phyloP scores from a whole-genome alignment of 352 stramenopile species.

The Phytopythium chamaehyphon region DNA sequence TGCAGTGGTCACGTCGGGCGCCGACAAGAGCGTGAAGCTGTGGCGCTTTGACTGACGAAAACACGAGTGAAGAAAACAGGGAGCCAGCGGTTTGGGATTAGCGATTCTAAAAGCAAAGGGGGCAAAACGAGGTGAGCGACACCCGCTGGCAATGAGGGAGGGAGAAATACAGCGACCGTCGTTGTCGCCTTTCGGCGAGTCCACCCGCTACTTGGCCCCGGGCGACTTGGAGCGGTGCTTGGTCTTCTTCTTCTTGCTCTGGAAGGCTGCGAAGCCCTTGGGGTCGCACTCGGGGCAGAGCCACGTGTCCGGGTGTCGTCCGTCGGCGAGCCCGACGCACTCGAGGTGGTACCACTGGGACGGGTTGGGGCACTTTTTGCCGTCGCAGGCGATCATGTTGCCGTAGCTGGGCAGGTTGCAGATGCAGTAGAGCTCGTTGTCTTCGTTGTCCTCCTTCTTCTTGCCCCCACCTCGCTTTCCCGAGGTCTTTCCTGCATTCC shows the following conservation, averaged over 20 bases:
- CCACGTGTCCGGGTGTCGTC: slow-evolving; percentile 81
- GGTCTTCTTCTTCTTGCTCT: slow-evolving; percentile 86
- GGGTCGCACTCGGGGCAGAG: slow-evolving; percentile 84
- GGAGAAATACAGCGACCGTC: neutral
- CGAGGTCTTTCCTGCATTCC: neutral
- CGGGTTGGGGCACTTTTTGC: slow-evolving; percentile 84
- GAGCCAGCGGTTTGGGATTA: slow-evolving; percentile 5
- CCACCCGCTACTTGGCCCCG: slow-evolving; percentile 41
- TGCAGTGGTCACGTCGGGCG: slow-evolving; percentile 52
- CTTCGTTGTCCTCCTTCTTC: slow-evolving; percentile 72
- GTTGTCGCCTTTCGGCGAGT: neutral
- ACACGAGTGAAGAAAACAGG: neutral
- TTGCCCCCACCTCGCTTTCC: slow-evolving; percentile 24
- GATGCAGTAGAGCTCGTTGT: slow-evolving; percentile 88
- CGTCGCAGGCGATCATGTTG: slow-evolving; percentile 88
- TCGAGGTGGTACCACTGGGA: slow-evolving; percentile 88
- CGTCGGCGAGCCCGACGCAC: slow-evolving; percentile 79
- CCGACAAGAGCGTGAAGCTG: slow-evolving; percentile 66
- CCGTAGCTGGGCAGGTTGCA: slow-evolving; percentile 85
- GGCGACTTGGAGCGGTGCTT: slow-evolving; percentile 78
- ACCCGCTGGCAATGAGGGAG: neutral
- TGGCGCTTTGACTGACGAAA: slow-evolving; percentile 40
- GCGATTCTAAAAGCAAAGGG: slow-evolving; percentile 8
- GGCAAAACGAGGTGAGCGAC: slow-evolving; percentile 3
- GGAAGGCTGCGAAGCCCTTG: slow-evolving; percentile 71